Percentiles rank a stretch among this genome's conserved stretches.
Conservation (phyloP, 2,329 filamentous ascomycete species). For the Gyromitra esculenta region DNA sequence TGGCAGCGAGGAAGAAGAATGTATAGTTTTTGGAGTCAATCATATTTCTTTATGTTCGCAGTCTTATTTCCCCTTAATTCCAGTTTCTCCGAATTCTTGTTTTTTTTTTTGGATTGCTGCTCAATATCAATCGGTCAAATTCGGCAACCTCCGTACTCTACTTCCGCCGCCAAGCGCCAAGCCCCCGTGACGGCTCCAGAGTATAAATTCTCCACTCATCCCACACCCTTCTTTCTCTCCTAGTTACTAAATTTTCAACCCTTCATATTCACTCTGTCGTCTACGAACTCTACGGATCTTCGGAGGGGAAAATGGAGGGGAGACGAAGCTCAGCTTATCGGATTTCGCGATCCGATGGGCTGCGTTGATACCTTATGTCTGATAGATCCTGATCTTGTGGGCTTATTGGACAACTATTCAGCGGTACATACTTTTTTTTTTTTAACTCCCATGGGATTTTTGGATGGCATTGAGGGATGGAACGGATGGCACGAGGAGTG, state of each 20-base stretch:
- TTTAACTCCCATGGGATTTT: neutral
- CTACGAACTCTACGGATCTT: constrained; percentile 67
- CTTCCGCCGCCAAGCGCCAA: constrained; percentile 20
- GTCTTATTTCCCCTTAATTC: neutral
- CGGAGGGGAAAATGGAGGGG: constrained; percentile 76
- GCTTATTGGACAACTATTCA: constrained; percentile 52
- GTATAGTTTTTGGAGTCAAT: neutral
- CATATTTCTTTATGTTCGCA: neutral
- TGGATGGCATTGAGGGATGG: neutral
- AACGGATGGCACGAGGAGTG: neutral
- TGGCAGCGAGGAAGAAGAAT: neutral
- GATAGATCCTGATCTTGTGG: constrained; percentile 42
- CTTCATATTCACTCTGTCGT: constrained; percentile 75
- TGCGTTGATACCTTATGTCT: constrained; percentile 53
- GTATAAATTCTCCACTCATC: constrained; percentile 44
- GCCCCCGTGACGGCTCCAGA: neutral
- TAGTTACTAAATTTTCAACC: constrained; percentile 64
- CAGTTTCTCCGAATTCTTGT: neutral
- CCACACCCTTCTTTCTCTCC: constrained; percentile 58
- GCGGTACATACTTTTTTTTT: constrained; percentile 37
- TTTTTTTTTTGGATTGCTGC: constrained; percentile 8
- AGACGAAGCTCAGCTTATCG: constrained; percentile 63
- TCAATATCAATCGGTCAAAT: constrained; percentile 13
- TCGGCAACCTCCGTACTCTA: constrained; percentile 13
- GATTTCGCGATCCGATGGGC: constrained; percentile 46